Conservation (phyloP, 1,139 yeast species). For the Nakaseomyces glabratus region DNA sequence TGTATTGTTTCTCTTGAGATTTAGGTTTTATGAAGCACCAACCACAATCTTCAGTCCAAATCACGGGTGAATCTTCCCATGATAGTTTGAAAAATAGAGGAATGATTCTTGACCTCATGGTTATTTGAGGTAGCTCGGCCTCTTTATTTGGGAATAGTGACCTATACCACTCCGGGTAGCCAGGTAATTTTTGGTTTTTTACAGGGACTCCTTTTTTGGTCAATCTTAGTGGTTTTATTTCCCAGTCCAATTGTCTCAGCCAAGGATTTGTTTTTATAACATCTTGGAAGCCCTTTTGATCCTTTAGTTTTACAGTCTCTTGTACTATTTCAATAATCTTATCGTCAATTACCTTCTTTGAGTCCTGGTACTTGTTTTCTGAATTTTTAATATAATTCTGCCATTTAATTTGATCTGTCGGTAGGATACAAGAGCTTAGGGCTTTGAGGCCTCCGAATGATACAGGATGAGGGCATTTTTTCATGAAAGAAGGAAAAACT, state of each 20-base stretch:
- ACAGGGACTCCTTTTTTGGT: constrained; percentile 68
- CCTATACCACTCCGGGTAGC: constrained; percentile 92
- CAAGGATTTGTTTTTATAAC: constrained; percentile 57
- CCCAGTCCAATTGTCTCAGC: constrained; percentile 88
- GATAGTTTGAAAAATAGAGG: constrained; percentile 66
- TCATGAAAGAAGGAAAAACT: constrained; percentile 59
- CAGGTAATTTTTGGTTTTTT: constrained; percentile 78
- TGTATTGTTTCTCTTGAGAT: constrained; percentile 35
- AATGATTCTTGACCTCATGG: constrained; percentile 66
- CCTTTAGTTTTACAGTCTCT: constrained; percentile 42
- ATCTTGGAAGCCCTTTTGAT: constrained; percentile 24
- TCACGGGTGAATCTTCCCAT: constrained; percentile 79
- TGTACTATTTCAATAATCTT: constrained; percentile 55
- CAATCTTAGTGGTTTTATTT: constrained; percentile 46
- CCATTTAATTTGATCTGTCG: constrained; percentile 68
- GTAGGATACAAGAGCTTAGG: constrained; percentile 68
- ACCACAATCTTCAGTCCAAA: constrained; percentile 73
- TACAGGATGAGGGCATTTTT: constrained; percentile 84
- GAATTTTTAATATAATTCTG: constrained; percentile 57
- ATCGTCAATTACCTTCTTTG: constrained; percentile 47
- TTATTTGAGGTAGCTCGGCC: constrained; percentile 42
- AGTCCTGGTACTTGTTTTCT: constrained; percentile 55
- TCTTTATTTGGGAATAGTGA: constrained; percentile 48
- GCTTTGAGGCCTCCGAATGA: constrained; percentile 81
- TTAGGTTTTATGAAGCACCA: constrained; percentile 73